Evolutionary conservation across 169 alveolate genomes (phyloP), one percentile per base, ranked within the genome.

Genomic region (Plasmodium billcollinsi): DNA sequence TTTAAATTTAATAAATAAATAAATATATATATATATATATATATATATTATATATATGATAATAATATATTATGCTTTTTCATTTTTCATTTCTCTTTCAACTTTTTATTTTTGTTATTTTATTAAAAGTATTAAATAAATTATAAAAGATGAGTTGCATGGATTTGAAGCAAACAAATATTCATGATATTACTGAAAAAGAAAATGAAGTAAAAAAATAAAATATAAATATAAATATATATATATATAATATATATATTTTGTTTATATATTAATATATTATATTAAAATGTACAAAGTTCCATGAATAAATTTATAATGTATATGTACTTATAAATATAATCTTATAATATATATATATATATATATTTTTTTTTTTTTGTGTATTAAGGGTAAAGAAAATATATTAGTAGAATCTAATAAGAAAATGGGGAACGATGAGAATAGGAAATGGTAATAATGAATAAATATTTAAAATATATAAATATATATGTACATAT

Each of bases 81-180:
- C 43, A 29, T 4, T 29, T 4, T 29, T 29, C 43, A 29, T 29
- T 29, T 29, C 6, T 29, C 43, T 29, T 3, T 29, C 6, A 29
- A 29, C 6, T 29, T 29, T 29, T 3, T 29, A 29, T 29, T 29
- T 29, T 29, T 29, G 3, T 29, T 29, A 26, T 29, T 29, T 29
- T 29, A 29, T 29, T 29, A 29, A 29, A 29, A 29, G 43, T 29
- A 29, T 29, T 29, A 54, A 54, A 54, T 11, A 54, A 54, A 11
- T 14, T 54, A 61, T 61, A 73, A 54, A 76, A 76, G 67, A 76
- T 76, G 89, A 76, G 78, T 59, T 76, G 89, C 61, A 63, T 76
- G 58, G 89, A 76, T 49, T 7, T 76, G 61, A 76, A 76, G 43
- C 78, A 76, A 59, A 73, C 65, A 43, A 65, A 63, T 76, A 59